These are phyloP conservation scores for Coprinellus micaceus DNA, from an alignment of 768 basidiomycete genomes.

Conservation along the genomic window DNA sequence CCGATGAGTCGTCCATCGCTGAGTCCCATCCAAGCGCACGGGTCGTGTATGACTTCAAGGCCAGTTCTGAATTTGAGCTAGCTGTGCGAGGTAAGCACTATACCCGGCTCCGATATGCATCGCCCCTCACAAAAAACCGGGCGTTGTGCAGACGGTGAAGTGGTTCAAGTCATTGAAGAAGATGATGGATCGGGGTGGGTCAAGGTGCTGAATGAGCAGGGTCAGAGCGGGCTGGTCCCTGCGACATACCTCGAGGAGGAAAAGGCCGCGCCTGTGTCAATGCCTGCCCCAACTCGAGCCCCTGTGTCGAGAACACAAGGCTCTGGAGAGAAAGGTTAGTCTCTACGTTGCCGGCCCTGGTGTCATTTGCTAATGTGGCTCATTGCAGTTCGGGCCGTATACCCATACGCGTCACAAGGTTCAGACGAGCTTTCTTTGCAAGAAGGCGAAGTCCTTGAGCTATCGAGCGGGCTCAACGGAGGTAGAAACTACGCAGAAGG, in stretches of 20 bases:
- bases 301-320: slow-evolving; percentile 19
- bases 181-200: slow-evolving; percentile 89
- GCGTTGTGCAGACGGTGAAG: slow-evolving; percentile 49
- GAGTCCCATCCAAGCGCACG: slow-evolving; percentile 51
- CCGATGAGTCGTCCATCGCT: slow-evolving; percentile 31
- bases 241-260: slow-evolving; percentile 61
- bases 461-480: slow-evolving; percentile 57
- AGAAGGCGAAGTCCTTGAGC: slow-evolving; percentile 60
- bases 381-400: slow-evolving; percentile 70
- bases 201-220: slow-evolving; percentile 59
- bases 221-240: slow-evolving; percentile 73
- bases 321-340: slow-evolving; percentile 51
- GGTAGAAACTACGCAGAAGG: slow-evolving; percentile 71
- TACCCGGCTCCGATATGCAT: too few relatives aligned
- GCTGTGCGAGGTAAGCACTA: slow-evolving; percentile 47
- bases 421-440: slow-evolving; percentile 62
- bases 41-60: slow-evolving; percentile 70
- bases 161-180: slow-evolving; percentile 66
- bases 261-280: slow-evolving; percentile 27
- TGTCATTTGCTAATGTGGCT: slow-evolving; percentile 3
- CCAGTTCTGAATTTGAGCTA: slow-evolving; percentile 77
- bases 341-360: background rate
- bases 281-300: background rate
- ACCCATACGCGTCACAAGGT: slow-evolving; percentile 72
- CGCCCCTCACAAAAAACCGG: too few relatives aligned